Evolutionary conservation across 257 asterid species (phyloP).

Genomic region (Hygrophila difformis): DNA sequence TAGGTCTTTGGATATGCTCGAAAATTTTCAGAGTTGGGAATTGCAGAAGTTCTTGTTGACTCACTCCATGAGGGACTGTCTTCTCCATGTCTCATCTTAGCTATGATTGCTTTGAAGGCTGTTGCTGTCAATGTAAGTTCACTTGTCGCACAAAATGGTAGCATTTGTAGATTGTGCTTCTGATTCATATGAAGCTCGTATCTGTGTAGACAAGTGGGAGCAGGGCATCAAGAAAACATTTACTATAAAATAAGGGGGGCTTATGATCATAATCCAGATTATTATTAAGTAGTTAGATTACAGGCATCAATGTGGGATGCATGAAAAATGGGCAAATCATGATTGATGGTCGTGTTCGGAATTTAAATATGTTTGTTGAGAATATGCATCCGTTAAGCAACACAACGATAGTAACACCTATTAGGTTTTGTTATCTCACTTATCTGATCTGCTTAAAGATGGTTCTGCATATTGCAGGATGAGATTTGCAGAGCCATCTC

Average conservation of each 20-base stretch:
- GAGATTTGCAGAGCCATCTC: constrained; percentile 89
- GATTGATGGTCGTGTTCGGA: too few relatives aligned
- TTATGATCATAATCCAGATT: too few relatives aligned
- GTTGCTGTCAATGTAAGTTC: constrained; percentile 87
- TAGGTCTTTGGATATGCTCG: constrained; percentile 96
- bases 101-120: constrained; percentile 73
- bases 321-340: too few relatives aligned
- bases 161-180: too few relatives aligned
- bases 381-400: constrained; percentile 10
- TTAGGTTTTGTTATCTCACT: constrained; percentile 11
- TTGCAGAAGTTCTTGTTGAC: constrained; percentile 63
- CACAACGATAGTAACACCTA: constrained; percentile 7
- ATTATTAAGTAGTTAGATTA: too few relatives aligned
- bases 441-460: constrained; percentile 8
- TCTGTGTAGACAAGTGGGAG: too few relatives aligned
- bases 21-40: constrained; percentile 67
- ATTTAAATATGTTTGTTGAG: too few relatives aligned
- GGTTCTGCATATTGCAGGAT: constrained; percentile 69
- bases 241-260: too few relatives aligned
- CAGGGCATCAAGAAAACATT: too few relatives aligned
- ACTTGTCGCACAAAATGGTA: too few relatives aligned
- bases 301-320: too few relatives aligned
- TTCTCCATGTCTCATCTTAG: constrained; percentile 59
- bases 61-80: constrained; percentile 65
- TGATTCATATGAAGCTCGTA: too few relatives aligned